A percentile compares a stretch with the other conserved stretches of the same genome.
phyloP scores from a whole-genome alignment of 805 yeast genomes.

The Blastobotrys parvus region DNA sequence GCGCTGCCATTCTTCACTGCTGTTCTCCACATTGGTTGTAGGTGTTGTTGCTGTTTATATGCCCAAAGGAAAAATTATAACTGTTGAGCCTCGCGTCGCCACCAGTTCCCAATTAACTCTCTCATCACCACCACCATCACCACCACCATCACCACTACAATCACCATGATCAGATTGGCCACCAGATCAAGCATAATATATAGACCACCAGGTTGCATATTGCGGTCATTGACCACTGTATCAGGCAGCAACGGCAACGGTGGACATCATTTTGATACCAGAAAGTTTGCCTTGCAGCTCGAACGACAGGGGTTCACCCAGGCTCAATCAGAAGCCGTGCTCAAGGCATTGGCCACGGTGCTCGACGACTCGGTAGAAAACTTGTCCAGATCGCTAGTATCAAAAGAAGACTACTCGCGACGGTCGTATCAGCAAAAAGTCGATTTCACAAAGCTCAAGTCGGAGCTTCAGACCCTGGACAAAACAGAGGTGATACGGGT shows the following conservation, averaged over 20 bases:
- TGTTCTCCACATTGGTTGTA: no score
- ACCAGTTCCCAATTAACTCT: no score
- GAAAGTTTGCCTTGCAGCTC: constrained; percentile 58
- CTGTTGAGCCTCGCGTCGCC: no score
- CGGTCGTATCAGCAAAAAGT: constrained; percentile 93
- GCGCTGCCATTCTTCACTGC: no score
- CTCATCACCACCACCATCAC: no score
- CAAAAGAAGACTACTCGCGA: constrained; percentile 72
- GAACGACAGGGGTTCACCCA: constrained; percentile 63
- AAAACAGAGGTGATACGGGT: constrained; percentile 74
- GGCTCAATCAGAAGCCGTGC: constrained; percentile 73
- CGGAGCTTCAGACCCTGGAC: constrained; percentile 84
- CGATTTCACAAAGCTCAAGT: constrained; percentile 89
- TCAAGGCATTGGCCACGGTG: constrained; percentile 62
- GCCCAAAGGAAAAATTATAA: no score
- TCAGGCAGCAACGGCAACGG: constrained; percentile 12
- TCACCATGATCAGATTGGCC: no score
- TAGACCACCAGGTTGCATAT: no score
- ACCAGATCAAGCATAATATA: no score
- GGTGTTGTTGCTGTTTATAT: no score
- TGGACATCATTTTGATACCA: constrained; percentile 59
- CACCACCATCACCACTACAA: no score
- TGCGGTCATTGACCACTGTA: no score
- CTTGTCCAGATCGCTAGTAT: constrained; percentile 70
- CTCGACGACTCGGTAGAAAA: constrained; percentile 72